Percentiles rank a stretch among this genome's conserved stretches.
Evolutionary conservation across 805 yeast species (phyloP).

Genomic region (Wickerhamomyces hampshirensis): DNA sequence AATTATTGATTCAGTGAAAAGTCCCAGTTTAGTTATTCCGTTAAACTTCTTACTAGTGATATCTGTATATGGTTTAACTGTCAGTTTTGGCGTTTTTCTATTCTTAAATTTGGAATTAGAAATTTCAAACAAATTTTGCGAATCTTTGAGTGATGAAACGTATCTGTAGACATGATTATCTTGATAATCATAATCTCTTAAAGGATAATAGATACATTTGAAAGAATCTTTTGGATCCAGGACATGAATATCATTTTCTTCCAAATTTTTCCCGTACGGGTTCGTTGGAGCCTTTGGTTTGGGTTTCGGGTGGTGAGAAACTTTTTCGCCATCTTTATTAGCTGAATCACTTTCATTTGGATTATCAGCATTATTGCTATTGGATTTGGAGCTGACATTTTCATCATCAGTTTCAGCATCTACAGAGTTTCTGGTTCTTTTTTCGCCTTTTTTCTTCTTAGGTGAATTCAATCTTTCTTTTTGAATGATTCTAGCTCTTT

Average conservation of each 20-base stretch:
- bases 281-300: slow-evolving; percentile 18
- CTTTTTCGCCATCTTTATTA: slow-evolving; percentile 11
- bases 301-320: slow-evolving; percentile 6
- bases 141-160: slow-evolving; percentile 27
- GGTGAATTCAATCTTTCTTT: slow-evolving; percentile 18
- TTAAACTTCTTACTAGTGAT: slow-evolving; percentile 45
- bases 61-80: slow-evolving; percentile 57
- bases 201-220: slow-evolving; percentile 28
- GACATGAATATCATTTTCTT: slow-evolving; percentile 29
- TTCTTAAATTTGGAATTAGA: slow-evolving; percentile 21
- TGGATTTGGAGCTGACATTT: slow-evolving; percentile 1
- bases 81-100: slow-evolving; percentile 29
- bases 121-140: slow-evolving; percentile 13
- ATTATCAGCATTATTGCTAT: slow-evolving; percentile 1
- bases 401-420: slow-evolving; percentile 3
- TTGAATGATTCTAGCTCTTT: slow-evolving; percentile 39
- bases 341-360: slow-evolving; percentile 4
- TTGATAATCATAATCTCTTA: slow-evolving; percentile 36
- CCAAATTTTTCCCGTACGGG: slow-evolving; percentile 28
- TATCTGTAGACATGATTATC: slow-evolving; percentile 40
- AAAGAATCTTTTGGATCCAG: slow-evolving; percentile 33
- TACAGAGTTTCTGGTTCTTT: slow-evolving; percentile 6
- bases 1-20: slow-evolving; percentile 39
- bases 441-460: slow-evolving; percentile 14
- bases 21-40: slow-evolving; percentile 68